A percentile compares a stretch with the other conserved stretches of the same genome.
Conservation (phyloP, 306 rosid species). For the Luffa acutangula region DNA sequence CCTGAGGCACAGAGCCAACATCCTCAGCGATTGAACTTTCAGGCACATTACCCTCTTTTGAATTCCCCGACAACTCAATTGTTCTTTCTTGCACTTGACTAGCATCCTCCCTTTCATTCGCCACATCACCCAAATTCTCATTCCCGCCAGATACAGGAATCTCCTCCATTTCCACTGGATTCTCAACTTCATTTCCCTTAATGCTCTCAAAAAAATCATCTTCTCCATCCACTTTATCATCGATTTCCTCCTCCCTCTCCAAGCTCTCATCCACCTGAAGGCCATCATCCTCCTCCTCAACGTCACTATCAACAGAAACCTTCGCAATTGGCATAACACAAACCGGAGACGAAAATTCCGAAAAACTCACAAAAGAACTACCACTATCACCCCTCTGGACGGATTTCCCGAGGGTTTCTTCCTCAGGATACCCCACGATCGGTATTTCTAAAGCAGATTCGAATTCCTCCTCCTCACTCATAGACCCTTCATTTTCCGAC, state of each 20-base stretch:
- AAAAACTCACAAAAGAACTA: slow-evolving; percentile 11
- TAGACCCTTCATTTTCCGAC: slow-evolving; percentile 49
- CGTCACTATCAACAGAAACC: slow-evolving; percentile 37
- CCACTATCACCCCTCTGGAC: background rate
- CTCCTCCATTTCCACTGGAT: slow-evolving; percentile 10
- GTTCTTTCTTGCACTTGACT: slow-evolving; percentile 18
- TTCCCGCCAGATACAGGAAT: background rate
- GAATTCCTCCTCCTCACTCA: slow-evolving; percentile 51
- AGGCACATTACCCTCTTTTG: slow-evolving; percentile 5
- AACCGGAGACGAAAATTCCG: background rate
- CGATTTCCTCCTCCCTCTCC: background rate
- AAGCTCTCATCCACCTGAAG: background rate
- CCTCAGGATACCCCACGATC: slow-evolving; percentile 18
- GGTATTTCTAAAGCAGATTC: slow-evolving; percentile 30
- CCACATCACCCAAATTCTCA: slow-evolving; percentile 1
- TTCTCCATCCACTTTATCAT: slow-evolving; percentile 12
- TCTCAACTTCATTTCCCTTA: background rate
- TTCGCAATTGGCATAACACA: slow-evolving; percentile 41
- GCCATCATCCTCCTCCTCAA: slow-evolving; percentile 24
- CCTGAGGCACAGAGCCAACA: slow-evolving; percentile 13
- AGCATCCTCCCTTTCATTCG: slow-evolving; percentile 24
- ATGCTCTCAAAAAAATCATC: slow-evolving; percentile 14
- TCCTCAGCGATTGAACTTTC: slow-evolving; percentile 15
- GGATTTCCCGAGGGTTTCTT: slow-evolving; percentile 10
- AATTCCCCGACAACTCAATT: slow-evolving; percentile 15